Conservation (phyloP, 2,329 filamentous ascomycete species). For the Dactylonectria estremocensis region DNA sequence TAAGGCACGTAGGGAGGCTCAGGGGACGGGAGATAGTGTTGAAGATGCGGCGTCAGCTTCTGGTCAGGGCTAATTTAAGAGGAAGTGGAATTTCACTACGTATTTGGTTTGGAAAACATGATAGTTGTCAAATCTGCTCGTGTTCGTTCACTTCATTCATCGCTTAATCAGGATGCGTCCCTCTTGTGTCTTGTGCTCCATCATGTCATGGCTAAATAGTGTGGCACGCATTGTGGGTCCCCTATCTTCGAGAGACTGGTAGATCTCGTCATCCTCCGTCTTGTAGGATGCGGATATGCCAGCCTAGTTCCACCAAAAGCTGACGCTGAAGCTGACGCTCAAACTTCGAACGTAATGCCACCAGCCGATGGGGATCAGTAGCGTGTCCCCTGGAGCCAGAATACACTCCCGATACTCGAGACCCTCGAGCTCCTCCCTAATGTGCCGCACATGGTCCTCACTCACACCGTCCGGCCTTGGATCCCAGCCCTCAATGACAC, state of each 20-base stretch:
- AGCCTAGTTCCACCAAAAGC: conserved; percentile 91
- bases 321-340: conserved; percentile 92
- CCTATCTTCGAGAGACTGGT: neutral
- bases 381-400: conserved; percentile 83
- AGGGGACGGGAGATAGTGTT: conserved; percentile 53
- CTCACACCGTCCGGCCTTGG: conserved; percentile 45
- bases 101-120: conserved; percentile 7
- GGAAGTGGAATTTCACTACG: neutral
- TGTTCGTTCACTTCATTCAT: conserved; percentile 1
- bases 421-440: conserved; percentile 66
- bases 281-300: neutral
- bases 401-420: conserved; percentile 83
- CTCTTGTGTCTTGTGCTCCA: neutral
- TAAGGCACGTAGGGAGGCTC: conserved; percentile 67
- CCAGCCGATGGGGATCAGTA: conserved; percentile 96
- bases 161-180: neutral
- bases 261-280: neutral
- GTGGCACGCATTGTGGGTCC: neutral
- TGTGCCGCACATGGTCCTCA: conserved; percentile 54
- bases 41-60: conserved; percentile 50
- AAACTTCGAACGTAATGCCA: conserved; percentile 97
- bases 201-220: neutral
- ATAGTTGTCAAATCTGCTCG: conserved; percentile 1
- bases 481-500: conserved; percentile 76
- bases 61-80: conserved; percentile 37